A percentile compares a stretch with the other conserved stretches of the same genome.
Conservation (phyloP, 2,329 filamentous ascomycete species). For the Ophiostoma sp. region DNA sequence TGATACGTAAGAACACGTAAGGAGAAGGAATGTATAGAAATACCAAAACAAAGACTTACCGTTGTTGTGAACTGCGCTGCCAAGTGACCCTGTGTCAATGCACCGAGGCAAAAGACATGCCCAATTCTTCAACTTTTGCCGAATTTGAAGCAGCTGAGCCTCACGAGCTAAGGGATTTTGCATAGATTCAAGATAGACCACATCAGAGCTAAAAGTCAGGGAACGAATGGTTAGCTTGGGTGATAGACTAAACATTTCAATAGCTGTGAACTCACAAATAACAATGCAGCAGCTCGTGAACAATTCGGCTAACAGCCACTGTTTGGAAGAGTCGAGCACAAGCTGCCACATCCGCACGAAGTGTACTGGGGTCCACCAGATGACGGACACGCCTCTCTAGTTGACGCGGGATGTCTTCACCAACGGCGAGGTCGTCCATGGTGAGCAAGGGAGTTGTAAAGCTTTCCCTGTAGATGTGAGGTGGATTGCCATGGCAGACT, state of each 20-base stretch:
- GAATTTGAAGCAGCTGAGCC: slow-evolving; percentile 25
- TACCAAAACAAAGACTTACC: slow-evolving; percentile 19
- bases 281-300: neutral
- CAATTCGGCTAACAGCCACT: neutral
- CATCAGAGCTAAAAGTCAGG: neutral
- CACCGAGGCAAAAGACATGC: slow-evolving; percentile 36
- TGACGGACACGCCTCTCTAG: neutral
- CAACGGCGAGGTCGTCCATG: neutral
- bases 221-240: neutral
- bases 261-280: neutral
- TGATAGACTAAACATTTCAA: neutral
- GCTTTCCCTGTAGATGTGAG: slow-evolving; percentile 37
- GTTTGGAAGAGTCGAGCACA: neutral
- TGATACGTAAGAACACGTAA: neutral
- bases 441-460: neutral
- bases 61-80: slow-evolving; percentile 25
- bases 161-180: neutral
- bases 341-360: neutral
- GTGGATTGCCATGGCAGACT: slow-evolving; percentile 44
- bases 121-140: slow-evolving; percentile 36
- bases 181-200: slow-evolving; percentile 1
- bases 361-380: neutral
- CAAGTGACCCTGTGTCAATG: slow-evolving; percentile 30
- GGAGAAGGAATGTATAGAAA: neutral
- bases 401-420: neutral